Evolutionary conservation across 2,329 filamentous ascomycete genomes (phyloP).

Genomic region (Westerdykella aurantiaca): DNA sequence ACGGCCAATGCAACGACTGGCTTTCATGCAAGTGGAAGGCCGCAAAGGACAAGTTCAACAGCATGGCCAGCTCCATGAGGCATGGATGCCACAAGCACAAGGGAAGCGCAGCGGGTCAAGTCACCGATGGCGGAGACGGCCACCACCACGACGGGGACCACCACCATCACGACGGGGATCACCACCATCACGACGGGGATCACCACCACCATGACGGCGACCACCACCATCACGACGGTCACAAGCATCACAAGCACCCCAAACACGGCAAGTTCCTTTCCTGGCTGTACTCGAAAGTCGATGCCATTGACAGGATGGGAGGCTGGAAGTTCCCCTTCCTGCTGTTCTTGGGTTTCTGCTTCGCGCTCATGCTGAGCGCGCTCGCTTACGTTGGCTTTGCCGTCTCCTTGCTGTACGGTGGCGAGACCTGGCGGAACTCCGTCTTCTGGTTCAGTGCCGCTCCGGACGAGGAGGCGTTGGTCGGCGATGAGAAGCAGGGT

Average conservation of each 20-base stretch:
- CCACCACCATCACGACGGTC: conserved; percentile 11
- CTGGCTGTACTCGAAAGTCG: too few species aligned
- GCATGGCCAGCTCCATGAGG: conserved; percentile 27
- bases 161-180: conserved; percentile 18
- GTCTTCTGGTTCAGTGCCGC: conserved; percentile 1
- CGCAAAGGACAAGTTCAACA: conserved; percentile 32
- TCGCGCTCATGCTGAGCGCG: too few species aligned
- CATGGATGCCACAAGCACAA: conserved; percentile 34
- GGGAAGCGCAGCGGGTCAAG: conserved; percentile 29
- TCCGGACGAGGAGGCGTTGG: conserved; percentile 20
- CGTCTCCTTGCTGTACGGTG: too few species aligned
- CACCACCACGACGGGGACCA: conserved; percentile 20
- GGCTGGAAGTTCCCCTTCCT: too few species aligned
- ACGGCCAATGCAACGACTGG: conserved; percentile 34
- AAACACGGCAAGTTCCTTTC: too few species aligned
- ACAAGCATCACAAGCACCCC: too few species aligned
- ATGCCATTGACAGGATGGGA: too few species aligned
- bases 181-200: conserved; percentile 14
- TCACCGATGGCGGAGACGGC: background rate
- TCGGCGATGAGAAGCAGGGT: conserved; percentile 28
- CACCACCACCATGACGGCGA: conserved; percentile 19
- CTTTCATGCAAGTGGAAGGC: conserved; percentile 41
- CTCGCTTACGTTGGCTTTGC: too few species aligned
- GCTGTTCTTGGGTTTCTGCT: too few species aligned
- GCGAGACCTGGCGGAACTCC: too few species aligned